Evolutionary conservation across 2,329 filamentous ascomycete species (phyloP).

Genomic region (Xylaria multiplex): DNA sequence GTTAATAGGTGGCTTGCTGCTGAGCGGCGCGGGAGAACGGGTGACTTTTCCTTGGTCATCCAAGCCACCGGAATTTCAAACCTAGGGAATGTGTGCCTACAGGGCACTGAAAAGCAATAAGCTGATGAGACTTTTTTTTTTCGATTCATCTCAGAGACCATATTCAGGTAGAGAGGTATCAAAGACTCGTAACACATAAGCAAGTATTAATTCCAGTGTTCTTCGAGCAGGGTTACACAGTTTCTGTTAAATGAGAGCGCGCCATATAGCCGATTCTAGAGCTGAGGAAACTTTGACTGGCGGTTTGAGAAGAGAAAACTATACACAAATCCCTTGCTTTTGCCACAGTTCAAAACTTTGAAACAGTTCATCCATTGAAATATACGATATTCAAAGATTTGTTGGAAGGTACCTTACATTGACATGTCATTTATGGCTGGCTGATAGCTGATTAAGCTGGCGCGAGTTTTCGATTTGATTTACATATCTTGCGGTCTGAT

Average conservation of each 20-base stretch:
- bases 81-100: constrained; percentile 1
- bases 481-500: constrained; percentile 12
- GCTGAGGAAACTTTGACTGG: constrained; percentile 23
- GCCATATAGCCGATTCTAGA: constrained; percentile 6
- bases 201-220: background rate
- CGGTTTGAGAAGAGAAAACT: constrained; percentile 3
- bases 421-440: constrained; percentile 20
- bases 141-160: constrained; percentile 10
- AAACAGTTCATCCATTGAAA: constrained; percentile 6
- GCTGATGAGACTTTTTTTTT: background rate
- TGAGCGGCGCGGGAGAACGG: constrained; percentile 22
- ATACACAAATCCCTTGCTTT: constrained; percentile 17
- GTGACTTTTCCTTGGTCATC: constrained; percentile 15
- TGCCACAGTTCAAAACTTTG: background rate
- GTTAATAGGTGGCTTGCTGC: constrained; percentile 28
- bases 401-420: constrained; percentile 15
- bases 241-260: background rate
- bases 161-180: background rate
- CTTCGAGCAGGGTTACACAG: background rate
- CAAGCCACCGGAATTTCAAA: constrained; percentile 27
- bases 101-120: constrained; percentile 16
- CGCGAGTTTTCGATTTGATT: background rate
- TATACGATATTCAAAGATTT: background rate
- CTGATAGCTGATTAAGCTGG: constrained; percentile 1
- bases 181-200: background rate